Evolutionary conservation across 2,329 filamentous ascomycete species (phyloP).

Genomic region (Alternaria panax): DNA sequence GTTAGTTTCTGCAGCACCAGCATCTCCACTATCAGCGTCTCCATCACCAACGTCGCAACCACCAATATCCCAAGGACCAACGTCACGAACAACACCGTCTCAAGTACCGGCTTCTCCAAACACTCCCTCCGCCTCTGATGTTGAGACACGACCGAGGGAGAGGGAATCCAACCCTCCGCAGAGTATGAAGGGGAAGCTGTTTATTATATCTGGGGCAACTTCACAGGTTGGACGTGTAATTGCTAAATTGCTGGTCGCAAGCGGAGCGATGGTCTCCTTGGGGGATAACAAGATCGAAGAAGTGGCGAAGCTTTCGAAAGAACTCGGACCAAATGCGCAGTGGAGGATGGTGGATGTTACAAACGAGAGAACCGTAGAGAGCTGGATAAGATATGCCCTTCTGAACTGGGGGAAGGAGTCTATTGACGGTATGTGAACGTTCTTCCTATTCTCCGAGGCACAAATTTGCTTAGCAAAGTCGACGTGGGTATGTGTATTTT

Average conservation of each 20-base stretch:
- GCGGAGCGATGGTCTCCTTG: slow-evolving; percentile 11
- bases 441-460: not conserved
- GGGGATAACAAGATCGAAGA: slow-evolving; percentile 13
- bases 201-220: slow-evolving; percentile 22
- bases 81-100: not conserved
- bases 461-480: not conserved
- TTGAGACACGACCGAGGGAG: not conserved
- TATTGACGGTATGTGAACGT: slow-evolving; percentile 4
- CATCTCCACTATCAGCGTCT: not conserved
- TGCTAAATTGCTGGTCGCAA: slow-evolving; percentile 6
- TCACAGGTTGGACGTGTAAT: slow-evolving; percentile 23
- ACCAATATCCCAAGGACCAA: not conserved
- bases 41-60: not conserved
- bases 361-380: slow-evolving; percentile 38
- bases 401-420: slow-evolving; percentile 31
- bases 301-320: slow-evolving; percentile 22
- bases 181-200: slow-evolving; percentile 8
- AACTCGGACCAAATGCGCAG: slow-evolving; percentile 12
- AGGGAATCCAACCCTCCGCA: not conserved
- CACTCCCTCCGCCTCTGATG: not conserved
- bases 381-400: not conserved
- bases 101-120: not conserved
- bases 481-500: slow-evolving; percentile 11
- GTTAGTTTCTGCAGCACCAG: too few relatives aligned
- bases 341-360: slow-evolving; percentile 44